Conservation (phyloP, 257 asterid genomes). For the Solanum sparsipilum region DNA sequence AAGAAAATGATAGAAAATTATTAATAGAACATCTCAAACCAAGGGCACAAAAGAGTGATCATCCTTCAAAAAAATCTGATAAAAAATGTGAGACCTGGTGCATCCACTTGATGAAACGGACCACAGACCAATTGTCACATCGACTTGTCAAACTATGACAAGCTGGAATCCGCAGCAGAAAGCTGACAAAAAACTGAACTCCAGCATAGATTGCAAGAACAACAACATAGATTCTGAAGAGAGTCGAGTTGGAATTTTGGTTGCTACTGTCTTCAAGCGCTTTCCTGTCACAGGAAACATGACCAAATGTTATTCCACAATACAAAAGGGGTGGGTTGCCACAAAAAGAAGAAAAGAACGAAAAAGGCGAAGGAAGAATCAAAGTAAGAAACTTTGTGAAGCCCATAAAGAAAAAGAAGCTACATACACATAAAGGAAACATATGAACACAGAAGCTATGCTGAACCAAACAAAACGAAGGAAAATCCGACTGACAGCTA, state of each 20-base stretch:
- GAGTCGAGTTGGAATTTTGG: constrained; percentile 27
- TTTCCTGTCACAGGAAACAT: constrained; percentile 38
- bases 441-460: constrained; percentile 53
- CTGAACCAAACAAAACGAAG: constrained; percentile 70
- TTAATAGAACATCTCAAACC: background rate
- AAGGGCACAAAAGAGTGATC: background rate
- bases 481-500: constrained; percentile 80
- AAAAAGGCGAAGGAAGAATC: background rate
- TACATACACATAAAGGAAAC: constrained; percentile 90
- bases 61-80: background rate
- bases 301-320: constrained; percentile 1
- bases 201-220: constrained; percentile 64
- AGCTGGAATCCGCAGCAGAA: constrained; percentile 75
- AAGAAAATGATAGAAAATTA: background rate
- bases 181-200: constrained; percentile 48
- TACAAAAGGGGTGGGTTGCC: background rate
- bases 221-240: constrained; percentile 51
- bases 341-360: background rate
- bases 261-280: constrained; percentile 43
- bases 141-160: constrained; percentile 64
- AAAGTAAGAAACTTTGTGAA: background rate
- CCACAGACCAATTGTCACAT: constrained; percentile 50
- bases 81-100: constrained; percentile 61
- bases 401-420: constrained; percentile 5
- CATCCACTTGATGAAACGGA: constrained; percentile 93